Evolutionary conservation across 768 basidiomycete species (phyloP), one percentile per base, ranked within the genome.

Genomic region (Xerocomus spinulosus): DNA sequence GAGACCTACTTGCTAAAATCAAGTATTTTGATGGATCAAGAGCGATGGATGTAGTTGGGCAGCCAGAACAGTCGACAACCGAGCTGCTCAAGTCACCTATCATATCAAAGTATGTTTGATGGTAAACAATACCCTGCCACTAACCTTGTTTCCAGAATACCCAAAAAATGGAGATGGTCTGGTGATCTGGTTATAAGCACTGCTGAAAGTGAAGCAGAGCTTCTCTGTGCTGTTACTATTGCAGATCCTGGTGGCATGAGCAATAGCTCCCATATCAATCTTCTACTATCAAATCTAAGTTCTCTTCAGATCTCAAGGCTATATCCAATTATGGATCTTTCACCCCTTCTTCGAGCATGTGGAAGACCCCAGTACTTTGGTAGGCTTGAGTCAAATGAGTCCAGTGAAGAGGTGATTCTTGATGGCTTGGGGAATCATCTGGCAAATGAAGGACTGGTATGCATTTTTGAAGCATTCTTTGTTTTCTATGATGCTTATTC

Each of bases 161-260:
- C 70, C 18, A 80, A 79, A 58, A 77, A 77, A 44, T 87, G 79
- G 79, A 80, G 72, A 52, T 87, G 86, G 85, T 67, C 71, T 30
- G 85, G 83, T 20, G 67, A 76, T 18, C 67, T 86, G 24, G 71
- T 73, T 45, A 69, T 77, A 18, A 69, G 68, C 21, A 63, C 64
- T 3, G 61, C 62, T 17, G 59, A 65, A 5, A 68, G 66, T 18
- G 63, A 65, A 20, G 61, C 70, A 23, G 72, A 80, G 46, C 64
- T 64, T 7, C 54, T 82, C 0, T 83, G 83, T 64, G 68, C 76
- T 29, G 71, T 79, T 25, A 61, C 58, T 2, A 63, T 87, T 36
- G 63, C 67, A 42, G 78, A 82, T 30, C 58, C 72, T 3, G 70
- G 71, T 9, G 72, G 75, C 21, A 66, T 67, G 13, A 56, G 64